Base-by-base conservation (phyloP, 2,329 filamentous ascomycete species). In the Apiospora rasikravindrae region DNA sequence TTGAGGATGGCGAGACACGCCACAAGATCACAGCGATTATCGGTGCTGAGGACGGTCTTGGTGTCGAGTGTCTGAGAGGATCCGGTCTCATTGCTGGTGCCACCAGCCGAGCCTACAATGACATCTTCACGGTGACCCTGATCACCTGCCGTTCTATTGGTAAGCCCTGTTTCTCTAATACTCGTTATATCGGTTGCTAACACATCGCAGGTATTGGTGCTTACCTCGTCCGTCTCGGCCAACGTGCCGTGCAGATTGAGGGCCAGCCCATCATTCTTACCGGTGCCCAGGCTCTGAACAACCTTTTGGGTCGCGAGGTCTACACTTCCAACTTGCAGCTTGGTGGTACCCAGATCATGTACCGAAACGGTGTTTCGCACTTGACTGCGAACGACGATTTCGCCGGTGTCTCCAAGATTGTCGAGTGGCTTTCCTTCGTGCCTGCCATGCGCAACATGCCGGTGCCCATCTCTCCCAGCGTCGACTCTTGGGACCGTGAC, bases 271-370 rank as follows among this genome's bases (percentile, higher is more conserved):
- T 99, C 83, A 99, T 99, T 80, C 90, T 99, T 75, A 99, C 96
- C 79, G 96, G 96, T 89, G 96, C 96, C 68, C 94, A 94, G 76
- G 96, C 96, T 73, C 93, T 99, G 83, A 99, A 99, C 91, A 99
- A 98, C 87, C 88, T 99, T 79, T 91, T 99, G 73, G 96, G 96
- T 80, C 95, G 97, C 77, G 96, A 99, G 84, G 96, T 99, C 42
- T 99, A 99, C 87, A 98, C 96, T 33, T 98, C 96, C 73, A 99
- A 99, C 89, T 86, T 99, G 81, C 96, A 99, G 88, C 94, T 99
- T 76, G 96, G 96, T 91, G 96, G 96, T 78, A 99, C 96, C n/a
- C 96, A 99, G 85, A 99, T 99, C 89, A 99, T 99, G 96, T 98
- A 99, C 91, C 95, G 94, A 86, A 99, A 99, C 83, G 96, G 96